phyloP scores from a whole-genome alignment of 1,284 basidiomycete genomes.

The Xanthoconium separans region DNA sequence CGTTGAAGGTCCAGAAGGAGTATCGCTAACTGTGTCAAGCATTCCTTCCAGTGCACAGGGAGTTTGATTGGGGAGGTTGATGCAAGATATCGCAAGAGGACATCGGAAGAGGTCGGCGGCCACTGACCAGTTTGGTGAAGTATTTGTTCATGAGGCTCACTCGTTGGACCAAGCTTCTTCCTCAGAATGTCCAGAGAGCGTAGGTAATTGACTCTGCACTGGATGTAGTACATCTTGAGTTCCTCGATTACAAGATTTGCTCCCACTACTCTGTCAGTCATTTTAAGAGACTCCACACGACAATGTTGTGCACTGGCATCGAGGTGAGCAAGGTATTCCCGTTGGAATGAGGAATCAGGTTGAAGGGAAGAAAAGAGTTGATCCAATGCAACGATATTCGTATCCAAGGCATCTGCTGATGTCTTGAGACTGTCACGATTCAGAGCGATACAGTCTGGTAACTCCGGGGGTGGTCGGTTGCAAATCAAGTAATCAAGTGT shows the following conservation, averaged over 20 bases:
- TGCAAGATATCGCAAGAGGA: constrained; percentile 19
- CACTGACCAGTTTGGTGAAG: constrained; percentile 7
- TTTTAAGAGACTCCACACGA: background rate
- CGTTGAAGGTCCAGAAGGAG: constrained; percentile 19
- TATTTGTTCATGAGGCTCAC: background rate
- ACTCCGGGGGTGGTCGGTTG: background rate
- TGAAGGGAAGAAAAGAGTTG: background rate
- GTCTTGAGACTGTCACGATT: background rate
- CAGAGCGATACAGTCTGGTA: background rate
- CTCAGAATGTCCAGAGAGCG: background rate
- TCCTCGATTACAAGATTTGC: background rate
- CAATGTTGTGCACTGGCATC: background rate
- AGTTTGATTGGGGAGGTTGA: background rate
- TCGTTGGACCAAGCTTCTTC: background rate
- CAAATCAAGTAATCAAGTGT: background rate
- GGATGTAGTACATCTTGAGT: background rate
- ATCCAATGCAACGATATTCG: background rate
- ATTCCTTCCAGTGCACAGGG: constrained; percentile 25
- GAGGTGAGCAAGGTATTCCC: background rate
- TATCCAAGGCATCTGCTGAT: too few species aligned
- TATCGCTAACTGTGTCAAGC: constrained; percentile 27
- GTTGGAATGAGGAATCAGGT: background rate
- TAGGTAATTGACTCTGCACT: background rate
- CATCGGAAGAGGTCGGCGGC: constrained; percentile 25
- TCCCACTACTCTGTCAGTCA: background rate